A percentile compares a stretch with the other conserved stretches of the same genome.
Evolutionary conservation across 2,329 filamentous ascomycete species (phyloP).

Genomic region (Aspergillus carbonarius): DNA sequence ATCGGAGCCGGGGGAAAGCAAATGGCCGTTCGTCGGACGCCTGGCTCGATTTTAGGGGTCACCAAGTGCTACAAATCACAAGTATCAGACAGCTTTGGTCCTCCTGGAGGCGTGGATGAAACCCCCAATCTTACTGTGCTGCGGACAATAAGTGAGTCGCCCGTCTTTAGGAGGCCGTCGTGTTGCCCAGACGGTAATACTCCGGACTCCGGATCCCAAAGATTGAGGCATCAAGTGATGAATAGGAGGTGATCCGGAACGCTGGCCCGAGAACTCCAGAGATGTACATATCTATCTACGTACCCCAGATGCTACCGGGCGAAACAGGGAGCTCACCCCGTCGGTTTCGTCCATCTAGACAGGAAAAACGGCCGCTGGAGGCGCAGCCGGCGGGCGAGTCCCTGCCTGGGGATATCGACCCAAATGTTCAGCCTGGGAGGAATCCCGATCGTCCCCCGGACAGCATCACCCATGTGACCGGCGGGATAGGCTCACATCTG

Average conservation of each 20-base stretch:
- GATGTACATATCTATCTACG: neutral
- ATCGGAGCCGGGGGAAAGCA: slow-evolving; percentile 14
- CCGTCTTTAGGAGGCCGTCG: neutral
- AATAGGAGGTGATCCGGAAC: slow-evolving; percentile 1
- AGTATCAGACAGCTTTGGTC: neutral
- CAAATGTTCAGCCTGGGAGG: neutral
- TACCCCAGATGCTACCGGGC: neutral
- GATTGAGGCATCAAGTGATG: neutral
- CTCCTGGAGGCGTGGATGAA: neutral
- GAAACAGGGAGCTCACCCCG: neutral
- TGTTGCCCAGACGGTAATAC: neutral
- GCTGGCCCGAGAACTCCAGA: neutral
- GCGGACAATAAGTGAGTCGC: neutral
- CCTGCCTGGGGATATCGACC: neutral
- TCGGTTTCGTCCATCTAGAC: slow-evolving; percentile 12
- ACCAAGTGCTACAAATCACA: neutral
- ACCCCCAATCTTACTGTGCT: neutral
- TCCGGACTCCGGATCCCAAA: slow-evolving; percentile 6
- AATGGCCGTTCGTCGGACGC: slow-evolving; percentile 1
- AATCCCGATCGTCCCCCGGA: slow-evolving; percentile 4
- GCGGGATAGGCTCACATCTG: slow-evolving; percentile 4
- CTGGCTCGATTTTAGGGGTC: neutral
- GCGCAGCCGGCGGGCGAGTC: neutral
- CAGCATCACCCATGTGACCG: slow-evolving; percentile 10
- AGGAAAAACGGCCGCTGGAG: neutral